A percentile compares a stretch with the other conserved stretches of the same genome.
phyloP scores from a whole-genome alignment of 768 basidiomycete genomes.

The Panellus pusillus region DNA sequence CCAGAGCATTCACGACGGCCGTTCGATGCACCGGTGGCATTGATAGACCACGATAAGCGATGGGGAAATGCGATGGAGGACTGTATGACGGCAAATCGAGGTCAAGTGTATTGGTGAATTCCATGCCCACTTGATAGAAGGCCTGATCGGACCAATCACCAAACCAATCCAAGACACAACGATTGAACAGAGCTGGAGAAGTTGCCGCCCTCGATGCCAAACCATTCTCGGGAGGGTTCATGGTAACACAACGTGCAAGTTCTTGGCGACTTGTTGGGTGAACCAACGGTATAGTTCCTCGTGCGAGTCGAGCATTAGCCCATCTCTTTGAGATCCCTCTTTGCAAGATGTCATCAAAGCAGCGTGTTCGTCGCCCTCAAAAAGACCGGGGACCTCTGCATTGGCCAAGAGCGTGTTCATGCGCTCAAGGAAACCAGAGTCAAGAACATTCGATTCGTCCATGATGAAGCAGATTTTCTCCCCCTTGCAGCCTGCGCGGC shows the following conservation, averaged over 20 bases:
- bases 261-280: conserved; percentile 96
- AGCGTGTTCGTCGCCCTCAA: conserved; percentile 98
- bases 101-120: conserved; percentile 93
- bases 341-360: conserved; percentile 99
- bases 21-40: conserved; percentile 89
- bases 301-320: conserved; percentile 95
- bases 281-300: conserved; percentile 99
- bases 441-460: conserved; percentile 99
- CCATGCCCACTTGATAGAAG: conserved; percentile 96
- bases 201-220: conserved; percentile 95
- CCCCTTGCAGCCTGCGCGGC: conserved; percentile 95
- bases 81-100: conserved; percentile 83
- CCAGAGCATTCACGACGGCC: conserved; percentile 91
- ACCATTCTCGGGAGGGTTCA: conserved; percentile 97
- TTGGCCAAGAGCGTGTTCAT: conserved; percentile 99
- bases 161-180: conserved; percentile 99
- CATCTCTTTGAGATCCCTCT: conserved; percentile 98
- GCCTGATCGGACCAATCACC: conserved; percentile 99
- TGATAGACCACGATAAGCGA: conserved; percentile 79
- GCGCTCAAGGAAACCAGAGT: conserved; percentile 98
- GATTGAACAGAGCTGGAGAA: conserved; percentile 97
- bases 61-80: conserved; percentile 82
- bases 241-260: conserved; percentile 97
- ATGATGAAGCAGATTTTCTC: conserved; percentile 99
- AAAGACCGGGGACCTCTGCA: conserved; percentile 99